Evolutionary conservation across 345 rosid genomes (phyloP).

Genomic region (Lepidium aucheri): DNA sequence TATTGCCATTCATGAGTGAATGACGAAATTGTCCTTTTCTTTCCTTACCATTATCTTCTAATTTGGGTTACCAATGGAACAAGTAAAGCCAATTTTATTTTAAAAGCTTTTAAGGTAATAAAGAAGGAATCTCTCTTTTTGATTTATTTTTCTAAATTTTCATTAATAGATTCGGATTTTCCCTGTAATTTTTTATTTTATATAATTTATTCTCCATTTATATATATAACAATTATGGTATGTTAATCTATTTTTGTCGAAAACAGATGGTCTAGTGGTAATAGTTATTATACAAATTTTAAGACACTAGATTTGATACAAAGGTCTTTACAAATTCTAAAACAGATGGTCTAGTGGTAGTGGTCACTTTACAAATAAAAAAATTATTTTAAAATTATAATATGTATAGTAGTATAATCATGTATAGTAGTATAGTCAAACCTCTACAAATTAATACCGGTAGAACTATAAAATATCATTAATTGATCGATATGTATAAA

Average conservation of each 20-base stretch:
- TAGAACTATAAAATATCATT: too few species aligned
- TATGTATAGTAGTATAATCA: too few species aligned
- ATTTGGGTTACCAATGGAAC: conserved; percentile 15
- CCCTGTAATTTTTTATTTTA: not conserved
- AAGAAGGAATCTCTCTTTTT: not conserved
- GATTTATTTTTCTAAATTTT: not conserved
- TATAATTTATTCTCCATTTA: not conserved
- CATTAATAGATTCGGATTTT: not conserved
- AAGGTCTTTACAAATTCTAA: too few species aligned
- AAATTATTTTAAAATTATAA: not conserved
- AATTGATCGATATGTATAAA: too few species aligned
- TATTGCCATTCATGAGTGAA: not conserved
- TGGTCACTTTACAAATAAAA: too few species aligned
- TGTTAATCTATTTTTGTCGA: not conserved
- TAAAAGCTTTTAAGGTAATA: not conserved
- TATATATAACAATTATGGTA: too few species aligned
- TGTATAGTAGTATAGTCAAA: too few species aligned
- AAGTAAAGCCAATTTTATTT: conserved; percentile 16
- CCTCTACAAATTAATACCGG: too few species aligned
- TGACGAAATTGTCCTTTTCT: conserved; percentile 12
- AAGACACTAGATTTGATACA: too few species aligned
- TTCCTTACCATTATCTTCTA: conserved; percentile 13
- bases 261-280: too few species aligned
- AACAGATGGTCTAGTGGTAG: too few species aligned
- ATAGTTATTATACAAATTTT: too few species aligned